Evolutionary conservation across 2,329 filamentous ascomycete species (phyloP).

Genomic region (Coniella lustricola): DNA sequence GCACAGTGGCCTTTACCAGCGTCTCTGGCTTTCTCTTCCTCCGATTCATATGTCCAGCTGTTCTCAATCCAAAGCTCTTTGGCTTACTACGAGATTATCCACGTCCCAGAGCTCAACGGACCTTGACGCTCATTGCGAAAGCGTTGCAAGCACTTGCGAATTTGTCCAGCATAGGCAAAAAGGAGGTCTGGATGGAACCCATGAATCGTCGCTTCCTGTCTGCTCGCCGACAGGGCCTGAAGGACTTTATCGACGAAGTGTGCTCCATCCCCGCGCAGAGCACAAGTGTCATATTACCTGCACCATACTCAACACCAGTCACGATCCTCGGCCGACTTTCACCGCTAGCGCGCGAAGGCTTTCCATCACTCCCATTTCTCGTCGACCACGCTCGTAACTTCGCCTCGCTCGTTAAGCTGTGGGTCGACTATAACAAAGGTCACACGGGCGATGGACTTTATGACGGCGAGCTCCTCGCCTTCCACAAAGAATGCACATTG

Average conservation of each 20-base stretch:
- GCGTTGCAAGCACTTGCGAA: conserved; percentile 87
- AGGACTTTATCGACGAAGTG: conserved; percentile 77
- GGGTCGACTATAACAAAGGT: conserved; percentile 53
- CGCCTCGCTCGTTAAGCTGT: conserved; percentile 74
- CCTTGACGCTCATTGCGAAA: conserved; percentile 87
- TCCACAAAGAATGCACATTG: conserved; percentile 43
- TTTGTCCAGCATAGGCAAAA: conserved; percentile 83
- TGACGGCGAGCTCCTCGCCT: conserved; percentile 46
- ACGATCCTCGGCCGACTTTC: conserved; percentile 81
- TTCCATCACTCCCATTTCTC: conserved; percentile 85
- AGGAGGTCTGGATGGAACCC: conserved; percentile 98
- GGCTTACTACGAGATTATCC: conserved; percentile 79
- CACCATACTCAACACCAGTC: conserved; percentile 86
- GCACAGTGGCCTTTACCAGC: conserved; percentile 85
- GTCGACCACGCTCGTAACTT: conserved; percentile 84
- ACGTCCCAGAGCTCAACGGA: conserved; percentile 73
- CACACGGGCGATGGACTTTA: conserved; percentile 30
- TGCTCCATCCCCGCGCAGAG: conserved; percentile 74
- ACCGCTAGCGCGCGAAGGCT: conserved; percentile 77
- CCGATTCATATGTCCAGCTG: conserved; percentile 92
- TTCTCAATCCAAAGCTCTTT: conserved; percentile 90
- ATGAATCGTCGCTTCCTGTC: conserved; percentile 80
- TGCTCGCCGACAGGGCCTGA: conserved; percentile 70
- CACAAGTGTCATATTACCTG: conserved; percentile 58
- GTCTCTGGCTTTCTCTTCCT: conserved; percentile 93